Evolutionary conservation across 441 rosid species (phyloP).

Genomic region (Gossypium gossypioides): DNA sequence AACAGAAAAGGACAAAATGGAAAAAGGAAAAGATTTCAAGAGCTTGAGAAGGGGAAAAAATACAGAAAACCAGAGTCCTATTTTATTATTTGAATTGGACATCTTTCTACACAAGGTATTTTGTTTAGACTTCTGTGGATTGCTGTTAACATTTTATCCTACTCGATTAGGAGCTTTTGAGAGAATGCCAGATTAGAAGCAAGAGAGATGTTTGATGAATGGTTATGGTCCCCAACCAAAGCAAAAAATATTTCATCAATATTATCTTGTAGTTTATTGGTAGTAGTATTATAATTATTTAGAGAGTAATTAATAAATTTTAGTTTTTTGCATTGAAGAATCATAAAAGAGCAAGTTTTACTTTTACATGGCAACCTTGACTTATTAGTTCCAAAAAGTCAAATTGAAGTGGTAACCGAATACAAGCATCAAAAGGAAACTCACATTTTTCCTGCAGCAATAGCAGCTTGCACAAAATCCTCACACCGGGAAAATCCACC

Average conservation of each 20-base stretch:
- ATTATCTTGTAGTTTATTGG: background rate
- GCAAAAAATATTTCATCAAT: background rate
- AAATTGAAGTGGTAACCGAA: background rate
- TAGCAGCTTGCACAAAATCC: conserved; percentile 72
- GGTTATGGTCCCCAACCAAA: background rate
- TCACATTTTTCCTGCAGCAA: conserved; percentile 45
- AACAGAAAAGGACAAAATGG: no score
- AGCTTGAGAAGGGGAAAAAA: no score
- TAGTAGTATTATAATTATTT: background rate
- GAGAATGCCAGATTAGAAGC: no score
- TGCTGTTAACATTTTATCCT: no score
- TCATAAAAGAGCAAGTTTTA: background rate
- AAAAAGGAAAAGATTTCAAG: no score
- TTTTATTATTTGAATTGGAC: no score
- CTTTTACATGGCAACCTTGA: background rate
- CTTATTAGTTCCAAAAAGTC: background rate
- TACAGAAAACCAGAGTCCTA: no score
- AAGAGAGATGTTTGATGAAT: background rate
- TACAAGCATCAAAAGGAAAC: background rate
- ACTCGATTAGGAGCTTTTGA: no score
- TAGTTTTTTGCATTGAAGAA: background rate
- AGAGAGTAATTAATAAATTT: background rate
- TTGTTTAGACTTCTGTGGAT: no score
- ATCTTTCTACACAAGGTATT: no score
- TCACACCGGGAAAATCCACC: conserved; percentile 61